phyloP scores from a whole-genome alignment of 23 red algal genomes.

The Gracilaria gracilis region DNA sequence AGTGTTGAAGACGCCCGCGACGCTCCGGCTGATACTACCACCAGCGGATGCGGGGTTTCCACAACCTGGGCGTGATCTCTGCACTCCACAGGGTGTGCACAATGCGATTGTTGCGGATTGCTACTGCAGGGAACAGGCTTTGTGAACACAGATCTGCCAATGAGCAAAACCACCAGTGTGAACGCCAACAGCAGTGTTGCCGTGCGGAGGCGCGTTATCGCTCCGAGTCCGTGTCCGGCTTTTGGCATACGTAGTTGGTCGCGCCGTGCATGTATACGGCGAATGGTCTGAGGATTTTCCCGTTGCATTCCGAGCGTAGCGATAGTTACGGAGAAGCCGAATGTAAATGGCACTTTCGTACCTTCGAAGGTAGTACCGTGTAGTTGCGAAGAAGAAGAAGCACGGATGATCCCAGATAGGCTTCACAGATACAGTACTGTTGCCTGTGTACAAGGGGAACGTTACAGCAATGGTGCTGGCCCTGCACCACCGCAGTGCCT shows the following conservation, averaged over 20 bases:
- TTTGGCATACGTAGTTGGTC: background rate
- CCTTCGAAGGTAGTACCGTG: no score
- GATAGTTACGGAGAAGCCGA: no score
- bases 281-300: background rate
- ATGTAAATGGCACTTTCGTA: no score
- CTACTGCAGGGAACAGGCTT: background rate
- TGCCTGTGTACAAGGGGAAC: no score
- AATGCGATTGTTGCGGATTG: background rate
- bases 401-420: no score
- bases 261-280: background rate
- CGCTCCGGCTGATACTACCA: slow-evolving; percentile 48
- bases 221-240: background rate
- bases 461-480: no score
- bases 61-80: background rate
- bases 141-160: background rate
- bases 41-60: background rate
- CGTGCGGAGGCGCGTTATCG: background rate
- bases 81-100: background rate
- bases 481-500: no score
- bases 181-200: background rate
- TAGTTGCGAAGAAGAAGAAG: no score
- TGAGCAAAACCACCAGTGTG: background rate
- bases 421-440: no score
- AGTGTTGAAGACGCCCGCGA: slow-evolving; percentile 41
- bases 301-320: background rate